Evolutionary conservation across 106 monocot genomes (phyloP).

Genomic region (Agapanthus africanus): DNA sequence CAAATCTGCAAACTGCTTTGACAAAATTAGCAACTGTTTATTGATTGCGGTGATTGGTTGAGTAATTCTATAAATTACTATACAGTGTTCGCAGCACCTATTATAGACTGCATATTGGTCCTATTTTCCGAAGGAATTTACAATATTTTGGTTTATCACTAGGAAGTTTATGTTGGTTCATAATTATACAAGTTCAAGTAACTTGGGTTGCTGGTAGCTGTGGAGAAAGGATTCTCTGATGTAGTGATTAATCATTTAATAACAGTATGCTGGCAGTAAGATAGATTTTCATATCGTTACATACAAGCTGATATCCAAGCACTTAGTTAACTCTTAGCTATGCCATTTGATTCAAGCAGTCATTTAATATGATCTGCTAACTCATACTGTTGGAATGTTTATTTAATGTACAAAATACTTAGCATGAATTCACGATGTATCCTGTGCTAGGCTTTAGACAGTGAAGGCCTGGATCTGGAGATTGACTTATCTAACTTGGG

Average conservation of each 20-base stretch:
- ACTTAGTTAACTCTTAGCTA: background rate
- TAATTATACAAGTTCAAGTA: background rate
- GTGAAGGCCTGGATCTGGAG: slow-evolving; percentile 93
- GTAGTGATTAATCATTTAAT: background rate
- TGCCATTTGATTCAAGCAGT: background rate
- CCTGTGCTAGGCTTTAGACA: slow-evolving; percentile 59
- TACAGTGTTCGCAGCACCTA: background rate
- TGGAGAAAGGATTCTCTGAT: background rate
- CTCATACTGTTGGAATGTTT: background rate
- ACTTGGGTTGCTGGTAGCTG: background rate
- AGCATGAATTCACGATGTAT: background rate
- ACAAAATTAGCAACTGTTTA: background rate
- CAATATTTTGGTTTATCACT: background rate
- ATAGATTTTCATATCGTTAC: background rate
- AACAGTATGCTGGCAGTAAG: too few species aligned
- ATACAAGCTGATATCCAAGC: background rate
- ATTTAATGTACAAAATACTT: background rate
- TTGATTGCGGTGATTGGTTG: background rate
- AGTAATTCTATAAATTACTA: background rate
- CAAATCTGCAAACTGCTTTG: background rate
- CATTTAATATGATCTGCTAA: background rate
- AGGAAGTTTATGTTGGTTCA: too few species aligned
- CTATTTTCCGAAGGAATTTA: background rate
- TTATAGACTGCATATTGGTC: background rate
- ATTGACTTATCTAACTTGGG: slow-evolving; percentile 97